Conservation (phyloP, 306 rosid genomes). For the Begonia loranthoides region DNA sequence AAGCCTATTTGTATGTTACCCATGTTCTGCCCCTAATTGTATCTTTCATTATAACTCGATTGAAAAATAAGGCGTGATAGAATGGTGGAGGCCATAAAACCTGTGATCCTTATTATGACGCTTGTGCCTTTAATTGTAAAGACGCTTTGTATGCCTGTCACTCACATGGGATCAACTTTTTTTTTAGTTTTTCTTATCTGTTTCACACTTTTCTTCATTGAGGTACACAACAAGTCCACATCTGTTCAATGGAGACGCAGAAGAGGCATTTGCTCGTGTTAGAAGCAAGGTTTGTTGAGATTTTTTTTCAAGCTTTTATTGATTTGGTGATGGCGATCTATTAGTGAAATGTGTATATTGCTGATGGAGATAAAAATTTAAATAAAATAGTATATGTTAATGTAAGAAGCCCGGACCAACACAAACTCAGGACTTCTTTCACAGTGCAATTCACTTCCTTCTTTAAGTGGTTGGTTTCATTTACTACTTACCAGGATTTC, state of each 20-base stretch:
- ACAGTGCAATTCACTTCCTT: too few relatives aligned
- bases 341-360: too few relatives aligned
- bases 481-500: too few relatives aligned
- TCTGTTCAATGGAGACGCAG: conserved; percentile 66
- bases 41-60: background rate
- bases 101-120: conserved; percentile 5
- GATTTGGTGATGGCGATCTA: too few relatives aligned
- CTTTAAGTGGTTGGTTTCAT: too few relatives aligned
- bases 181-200: background rate
- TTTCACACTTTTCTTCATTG: background rate
- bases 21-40: background rate
- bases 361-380: too few relatives aligned
- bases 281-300: conserved; percentile 47
- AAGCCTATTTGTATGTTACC: conserved; percentile 64
- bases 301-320: too few relatives aligned
- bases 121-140: background rate
- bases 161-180: background rate
- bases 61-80: background rate
- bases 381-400: too few relatives aligned
- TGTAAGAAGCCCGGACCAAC: too few relatives aligned
- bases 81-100: background rate
- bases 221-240: conserved; percentile 99
- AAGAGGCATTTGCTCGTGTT: conserved; percentile 76
- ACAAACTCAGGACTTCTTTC: too few relatives aligned
- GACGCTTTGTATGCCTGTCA: background rate